phyloP scores from a whole-genome alignment of 441 rosid species.

The Omphalea diandra region DNA sequence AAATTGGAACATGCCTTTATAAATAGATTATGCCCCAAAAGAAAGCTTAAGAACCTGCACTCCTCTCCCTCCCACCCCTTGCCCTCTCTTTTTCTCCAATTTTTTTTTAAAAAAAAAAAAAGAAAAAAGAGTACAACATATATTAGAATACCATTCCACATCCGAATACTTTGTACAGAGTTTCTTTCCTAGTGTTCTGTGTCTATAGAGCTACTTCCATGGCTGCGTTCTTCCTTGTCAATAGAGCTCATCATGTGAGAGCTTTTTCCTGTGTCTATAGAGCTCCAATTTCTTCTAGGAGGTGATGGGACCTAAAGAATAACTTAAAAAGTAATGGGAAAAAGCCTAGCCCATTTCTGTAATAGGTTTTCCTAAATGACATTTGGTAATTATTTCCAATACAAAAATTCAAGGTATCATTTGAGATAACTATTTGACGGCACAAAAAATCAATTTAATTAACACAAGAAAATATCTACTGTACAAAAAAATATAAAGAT shows the following conservation, averaged over 20 bases:
- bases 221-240: constrained; percentile 28
- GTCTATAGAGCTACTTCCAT: constrained; percentile 27
- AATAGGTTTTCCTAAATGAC: not conserved
- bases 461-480: not conserved
- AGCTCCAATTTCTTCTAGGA: constrained; percentile 56
- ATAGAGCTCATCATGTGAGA: constrained; percentile 16
- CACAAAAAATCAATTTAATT: not conserved
- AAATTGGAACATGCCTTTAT: no score
- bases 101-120: no score
- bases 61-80: no score
- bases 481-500: not conserved
- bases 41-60: no score
- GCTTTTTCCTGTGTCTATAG: constrained; percentile 35
- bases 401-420: not conserved
- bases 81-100: no score
- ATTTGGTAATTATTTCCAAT: constrained; percentile 7
- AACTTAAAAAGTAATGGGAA: constrained; percentile 1
- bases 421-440: not conserved
- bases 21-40: no score
- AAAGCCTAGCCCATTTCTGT: constrained; percentile 1
- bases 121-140: no score
- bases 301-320: constrained; percentile 76
- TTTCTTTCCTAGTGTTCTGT: constrained; percentile 35
- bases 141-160: constrained; percentile 10
- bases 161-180: constrained; percentile 2